phyloP scores from a whole-genome alignment of 2,329 filamentous ascomycete genomes.

The Colletotrichum incanum region DNA sequence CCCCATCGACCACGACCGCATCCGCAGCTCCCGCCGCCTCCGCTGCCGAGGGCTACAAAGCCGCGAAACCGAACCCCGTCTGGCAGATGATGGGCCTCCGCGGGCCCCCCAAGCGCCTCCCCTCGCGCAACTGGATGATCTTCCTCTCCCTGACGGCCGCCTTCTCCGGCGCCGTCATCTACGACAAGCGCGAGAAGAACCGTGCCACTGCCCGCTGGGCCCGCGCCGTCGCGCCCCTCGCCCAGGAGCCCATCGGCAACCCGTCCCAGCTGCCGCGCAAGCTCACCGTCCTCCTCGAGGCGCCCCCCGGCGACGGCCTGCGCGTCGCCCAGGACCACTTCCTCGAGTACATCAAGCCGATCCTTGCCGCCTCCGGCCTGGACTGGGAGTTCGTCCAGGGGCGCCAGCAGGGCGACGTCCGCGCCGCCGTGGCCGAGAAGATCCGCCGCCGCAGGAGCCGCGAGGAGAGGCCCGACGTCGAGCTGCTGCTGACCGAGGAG shows the following conservation, averaged over 20 bases:
- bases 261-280: slow-evolving; percentile 84
- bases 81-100: slow-evolving; percentile 89
- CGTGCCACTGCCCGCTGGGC: slow-evolving; percentile 90
- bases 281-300: slow-evolving; percentile 87
- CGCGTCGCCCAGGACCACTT: slow-evolving; percentile 94
- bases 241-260: slow-evolving; percentile 79
- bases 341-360: slow-evolving; percentile 94
- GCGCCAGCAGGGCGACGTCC: slow-evolving; percentile 90
- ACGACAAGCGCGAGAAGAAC: slow-evolving; percentile 93
- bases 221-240: slow-evolving; percentile 86
- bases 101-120: slow-evolving; percentile 85
- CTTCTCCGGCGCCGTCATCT: slow-evolving; percentile 85
- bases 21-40: slow-evolving; percentile 48
- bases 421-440: slow-evolving; percentile 88
- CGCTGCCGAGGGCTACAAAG: slow-evolving; percentile 55
- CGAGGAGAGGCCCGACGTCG: slow-evolving; percentile 66
- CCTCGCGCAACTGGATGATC: slow-evolving; percentile 98
- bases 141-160: slow-evolving; percentile 87
- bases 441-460: slow-evolving; percentile 81
- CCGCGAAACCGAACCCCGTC: slow-evolving; percentile 76
- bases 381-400: slow-evolving; percentile 98
- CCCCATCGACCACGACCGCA: slow-evolving; percentile 18
- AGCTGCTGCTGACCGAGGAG: slow-evolving; percentile 68
- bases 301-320: slow-evolving; percentile 89
- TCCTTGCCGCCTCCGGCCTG: slow-evolving; percentile 88